Percentiles rank a stretch among this genome's conserved stretches.
Conservation (phyloP, 2,329 filamentous ascomycete species). For the Plectosphaerella sp. region DNA sequence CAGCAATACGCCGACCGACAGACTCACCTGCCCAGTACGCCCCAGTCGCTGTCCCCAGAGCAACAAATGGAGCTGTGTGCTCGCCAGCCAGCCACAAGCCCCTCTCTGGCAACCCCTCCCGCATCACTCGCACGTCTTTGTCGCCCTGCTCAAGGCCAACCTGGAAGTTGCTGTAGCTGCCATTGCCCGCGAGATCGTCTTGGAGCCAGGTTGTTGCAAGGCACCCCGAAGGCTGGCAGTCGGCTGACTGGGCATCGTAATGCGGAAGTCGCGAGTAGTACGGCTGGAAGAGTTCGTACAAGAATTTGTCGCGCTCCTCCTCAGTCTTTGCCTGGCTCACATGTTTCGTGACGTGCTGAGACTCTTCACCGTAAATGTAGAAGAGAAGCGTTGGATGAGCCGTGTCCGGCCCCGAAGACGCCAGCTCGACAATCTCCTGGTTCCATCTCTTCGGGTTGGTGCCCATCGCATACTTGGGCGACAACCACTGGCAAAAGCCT, state of each 20-base stretch:
- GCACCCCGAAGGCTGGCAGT: slow-evolving; percentile 59
- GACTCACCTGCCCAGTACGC: slow-evolving; percentile 89
- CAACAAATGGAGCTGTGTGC: slow-evolving; percentile 86
- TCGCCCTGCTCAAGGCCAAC: slow-evolving; percentile 67
- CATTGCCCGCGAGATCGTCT: slow-evolving; percentile 75
- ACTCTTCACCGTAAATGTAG: slow-evolving; percentile 68
- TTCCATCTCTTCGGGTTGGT: slow-evolving; percentile 64
- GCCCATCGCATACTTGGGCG: slow-evolving; percentile 60
- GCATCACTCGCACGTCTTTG: slow-evolving; percentile 62
- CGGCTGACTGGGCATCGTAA: slow-evolving; percentile 47
- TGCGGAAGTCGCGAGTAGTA: slow-evolving; percentile 74
- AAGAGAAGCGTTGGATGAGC: slow-evolving; percentile 82
- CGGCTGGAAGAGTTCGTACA: slow-evolving; percentile 67
- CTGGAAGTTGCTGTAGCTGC: slow-evolving; percentile 84
- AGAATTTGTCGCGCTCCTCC: slow-evolving; percentile 44
- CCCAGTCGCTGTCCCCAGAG: slow-evolving; percentile 81
- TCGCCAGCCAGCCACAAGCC: slow-evolving; percentile 86
- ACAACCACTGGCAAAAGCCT: slow-evolving; percentile 72
- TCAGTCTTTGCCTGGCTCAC: slow-evolving; percentile 36
- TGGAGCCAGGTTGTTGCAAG: slow-evolving; percentile 74
- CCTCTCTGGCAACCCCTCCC: slow-evolving; percentile 57
- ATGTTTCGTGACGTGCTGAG: slow-evolving; percentile 44
- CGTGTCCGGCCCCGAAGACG: slow-evolving; percentile 51
- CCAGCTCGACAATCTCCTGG: slow-evolving; percentile 74
- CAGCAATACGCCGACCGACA: slow-evolving; percentile 61